Evolutionary conservation across 1,284 basidiomycete genomes (phyloP).

Genomic region (Waitea zeae): DNA sequence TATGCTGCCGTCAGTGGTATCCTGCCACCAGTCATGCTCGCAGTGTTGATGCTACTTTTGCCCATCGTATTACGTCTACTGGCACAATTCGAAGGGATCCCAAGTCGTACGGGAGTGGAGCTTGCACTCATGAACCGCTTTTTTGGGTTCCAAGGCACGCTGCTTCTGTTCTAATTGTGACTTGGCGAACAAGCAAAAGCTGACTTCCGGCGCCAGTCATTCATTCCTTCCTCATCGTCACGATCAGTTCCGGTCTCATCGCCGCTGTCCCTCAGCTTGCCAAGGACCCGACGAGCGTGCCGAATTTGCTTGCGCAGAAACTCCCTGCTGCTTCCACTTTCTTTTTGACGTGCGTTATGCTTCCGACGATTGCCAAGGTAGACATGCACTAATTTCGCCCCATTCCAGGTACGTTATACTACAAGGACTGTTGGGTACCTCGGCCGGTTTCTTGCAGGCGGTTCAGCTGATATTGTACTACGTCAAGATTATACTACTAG

Average conservation of each 20-base stretch:
- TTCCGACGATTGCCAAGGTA: conserved; percentile 3
- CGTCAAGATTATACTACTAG: conserved; percentile 71
- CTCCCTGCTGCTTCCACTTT: conserved; percentile 82
- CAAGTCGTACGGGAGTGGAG: conserved; percentile 69
- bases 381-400: conserved; percentile 1
- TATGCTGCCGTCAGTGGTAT: conserved; percentile 78
- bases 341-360: conserved; percentile 68
- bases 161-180: no score
- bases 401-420: conserved; percentile 43
- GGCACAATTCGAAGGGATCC: conserved; percentile 67
- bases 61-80: conserved; percentile 76
- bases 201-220: no score
- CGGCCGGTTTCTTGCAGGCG: conserved; percentile 67
- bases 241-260: conserved; percentile 68
- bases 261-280: conserved; percentile 46
- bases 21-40: conserved; percentile 71
- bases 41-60: conserved; percentile 81
- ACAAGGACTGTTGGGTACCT: conserved; percentile 60
- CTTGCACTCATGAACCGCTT: conserved; percentile 82
- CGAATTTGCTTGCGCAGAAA: conserved; percentile 51
- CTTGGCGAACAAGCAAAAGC: no score
- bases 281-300: conserved; percentile 41
- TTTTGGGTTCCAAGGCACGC: conserved; percentile 88
- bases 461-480: conserved; percentile 70
- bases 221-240: conserved; percentile 82